Percentiles rank a stretch among this genome's conserved stretches.
Evolutionary conservation across 129 eudicot species (phyloP).

Genomic region (Lonicera japonica): DNA sequence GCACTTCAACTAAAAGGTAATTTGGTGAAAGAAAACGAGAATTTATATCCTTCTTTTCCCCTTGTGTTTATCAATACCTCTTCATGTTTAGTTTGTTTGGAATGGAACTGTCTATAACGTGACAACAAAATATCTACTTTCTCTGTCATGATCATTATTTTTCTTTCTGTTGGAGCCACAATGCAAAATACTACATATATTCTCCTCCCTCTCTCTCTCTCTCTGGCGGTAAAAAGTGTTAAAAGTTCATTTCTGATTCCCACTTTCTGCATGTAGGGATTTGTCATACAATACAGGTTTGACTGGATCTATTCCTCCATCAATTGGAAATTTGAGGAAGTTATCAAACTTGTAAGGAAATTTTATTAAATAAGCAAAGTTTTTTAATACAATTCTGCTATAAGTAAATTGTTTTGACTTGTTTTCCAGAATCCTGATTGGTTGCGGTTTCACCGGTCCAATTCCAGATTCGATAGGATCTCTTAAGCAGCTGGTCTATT

Average conservation of each 20-base stretch:
- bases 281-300: conserved; percentile 72
- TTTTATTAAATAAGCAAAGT: neutral
- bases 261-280: conserved; percentile 45
- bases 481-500: conserved; percentile 32
- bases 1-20: too few relatives aligned
- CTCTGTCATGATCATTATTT: too few relatives aligned
- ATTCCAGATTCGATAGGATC: conserved; percentile 67
- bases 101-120: neutral
- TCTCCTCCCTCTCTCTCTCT: neutral
- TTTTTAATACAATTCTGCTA: neutral
- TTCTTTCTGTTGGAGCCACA: neutral
- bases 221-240: neutral
- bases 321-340: conserved; percentile 57
- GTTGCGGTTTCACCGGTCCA: conserved; percentile 61
- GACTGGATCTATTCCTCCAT: conserved; percentile 58
- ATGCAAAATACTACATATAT: neutral
- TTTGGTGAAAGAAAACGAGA: too few relatives aligned
- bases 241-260: neutral
- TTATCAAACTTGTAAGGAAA: conserved; percentile 56
- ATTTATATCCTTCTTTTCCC: neutral
- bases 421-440: conserved; percentile 43
- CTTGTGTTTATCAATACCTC: too few relatives aligned
- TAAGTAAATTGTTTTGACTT: conserved; percentile 6
- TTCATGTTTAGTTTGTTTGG: neutral
- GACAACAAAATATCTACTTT: too few relatives aligned